Evolutionary conservation across 2,329 filamentous ascomycete genomes (phyloP), one percentile per base, ranked within the genome.

Genomic region (Neurospora crassa): DNA sequence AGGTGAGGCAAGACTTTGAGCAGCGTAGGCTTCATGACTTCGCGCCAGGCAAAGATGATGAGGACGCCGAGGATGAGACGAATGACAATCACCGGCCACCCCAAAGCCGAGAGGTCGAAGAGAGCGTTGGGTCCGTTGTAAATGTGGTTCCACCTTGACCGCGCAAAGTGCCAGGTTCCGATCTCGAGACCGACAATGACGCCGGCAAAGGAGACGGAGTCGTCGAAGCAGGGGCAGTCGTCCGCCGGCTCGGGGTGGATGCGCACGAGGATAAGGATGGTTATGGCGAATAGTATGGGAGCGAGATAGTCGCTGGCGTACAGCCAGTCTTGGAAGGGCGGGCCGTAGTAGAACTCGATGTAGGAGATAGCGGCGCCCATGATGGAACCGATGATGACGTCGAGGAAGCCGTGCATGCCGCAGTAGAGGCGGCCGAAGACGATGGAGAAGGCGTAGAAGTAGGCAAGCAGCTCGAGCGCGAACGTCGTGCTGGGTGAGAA

Each of bases 351-450:
- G 77, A 88, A 90, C 78, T 91, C 88, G 73, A 88, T 74, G 40
- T 87, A 79, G 34, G 86, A 86, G 74, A 91, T 87, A 69, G 87
- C 81, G 12, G 90, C 91, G 41, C 96, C 96, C 71, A 97, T 85
- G 16, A 89, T 76, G 70, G 91, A 93, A 7, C 96, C 96, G 71
- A 96, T 81, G 16, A 96, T 82, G 34, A 98, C 94, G 80, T 99
- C 96, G 63, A 96, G 85, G 81, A 98, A 97, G 12, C 96, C 96
- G 81, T 99, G 96, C 96, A 99, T 99, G 73, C 96, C 96, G 79
- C 96, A 99, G 83, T 99, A 98, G 43, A 99, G 84, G 24, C 96
- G 90, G 6, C 96, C 96, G 73, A 98, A 84, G 53, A 97, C 88
- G 78, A 99, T 98, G 37, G 95, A 97, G 14, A 89, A 82, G 42